phyloP scores from a whole-genome alignment of 257 asterid species.

The Datura wrightii region DNA sequence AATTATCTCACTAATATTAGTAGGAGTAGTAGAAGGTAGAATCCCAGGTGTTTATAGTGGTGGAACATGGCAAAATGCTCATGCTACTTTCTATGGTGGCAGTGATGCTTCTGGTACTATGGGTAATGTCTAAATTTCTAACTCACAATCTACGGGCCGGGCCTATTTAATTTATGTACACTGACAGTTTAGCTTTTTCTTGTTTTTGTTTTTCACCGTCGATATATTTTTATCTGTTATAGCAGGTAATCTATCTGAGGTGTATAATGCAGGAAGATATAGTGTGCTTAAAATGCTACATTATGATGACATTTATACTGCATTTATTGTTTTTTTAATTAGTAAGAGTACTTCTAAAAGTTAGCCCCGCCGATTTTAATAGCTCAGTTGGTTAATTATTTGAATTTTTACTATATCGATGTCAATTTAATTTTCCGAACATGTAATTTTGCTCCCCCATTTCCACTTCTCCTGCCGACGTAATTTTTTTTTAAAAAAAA shows the following conservation, averaged over 20 bases:
- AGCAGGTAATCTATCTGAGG: too few species aligned
- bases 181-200: background rate
- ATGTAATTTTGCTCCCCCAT: too few species aligned
- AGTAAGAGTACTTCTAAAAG: background rate
- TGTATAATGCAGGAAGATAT: background rate
- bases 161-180: background rate
- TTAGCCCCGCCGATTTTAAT: background rate
- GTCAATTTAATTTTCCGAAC: too few species aligned
- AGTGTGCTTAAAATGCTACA: background rate
- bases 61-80: conserved; percentile 34
- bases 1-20: background rate
- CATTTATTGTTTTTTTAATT: background rate
- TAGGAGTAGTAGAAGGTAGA: conserved; percentile 13
- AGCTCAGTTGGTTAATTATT: too few species aligned
- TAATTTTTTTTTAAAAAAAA: too few species aligned
- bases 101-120: conserved; percentile 33
- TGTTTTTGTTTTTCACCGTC: too few species aligned
- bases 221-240: too few species aligned
- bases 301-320: background rate
- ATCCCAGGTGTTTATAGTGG: conserved; percentile 26
- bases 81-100: conserved; percentile 34
- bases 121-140: background rate
- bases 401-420: too few species aligned
- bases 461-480: too few species aligned
- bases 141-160: too few species aligned